Evolutionary conservation across 352 stramenopile species (phyloP), one percentile per base, ranked within the genome.

Genomic region (Phytophthora pluvialis): DNA sequence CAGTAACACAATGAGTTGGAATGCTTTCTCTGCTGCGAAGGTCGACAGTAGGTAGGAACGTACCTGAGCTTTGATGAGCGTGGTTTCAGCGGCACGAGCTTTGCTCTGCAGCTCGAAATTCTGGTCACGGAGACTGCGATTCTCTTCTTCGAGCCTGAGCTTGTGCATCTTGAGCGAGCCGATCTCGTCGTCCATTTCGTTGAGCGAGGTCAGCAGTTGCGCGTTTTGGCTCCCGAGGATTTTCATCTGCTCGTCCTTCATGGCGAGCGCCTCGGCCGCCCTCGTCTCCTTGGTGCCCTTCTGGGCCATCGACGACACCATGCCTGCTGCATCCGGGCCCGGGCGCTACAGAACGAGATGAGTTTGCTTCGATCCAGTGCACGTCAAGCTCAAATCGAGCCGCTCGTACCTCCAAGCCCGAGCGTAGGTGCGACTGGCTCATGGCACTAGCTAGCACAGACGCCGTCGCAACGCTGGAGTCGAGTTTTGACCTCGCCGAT

Each of bases 191-290:
- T 95, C 83, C 77, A 94, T 88, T 39, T 86, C 67, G 68, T 98
- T 95, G 29, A 98, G 80, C 18, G 85, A 96, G 11, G 75, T 75
- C 32, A 98, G 71, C 42, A 98, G 58, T 51, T 95, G 83, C 9
- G 78, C 77, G 65, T 98, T 98, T 70, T 98, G 94, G 46, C 97
- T 88, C 33, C 90, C 92, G n/a, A 98, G 79, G 57, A 99, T 98
- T 46, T 90, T 83, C 72, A 98, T 77, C 69, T 98, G 95, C 72
- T 98, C 93, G 74, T 98, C 94, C 68, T 98, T 98, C 90, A 98
- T 98, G 36, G 87, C 85, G 28, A 98, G 80, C n/a, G 94, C 91
- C 58, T 98, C 91, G 35, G 86, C 85, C 10, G 94, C 87, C 25
- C 93, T 88, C 9, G 85, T 89, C 64, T 98, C 93, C 48, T 96